phyloP scores from a whole-genome alignment of 257 asterid genomes.

The Sherardia arvensis region DNA sequence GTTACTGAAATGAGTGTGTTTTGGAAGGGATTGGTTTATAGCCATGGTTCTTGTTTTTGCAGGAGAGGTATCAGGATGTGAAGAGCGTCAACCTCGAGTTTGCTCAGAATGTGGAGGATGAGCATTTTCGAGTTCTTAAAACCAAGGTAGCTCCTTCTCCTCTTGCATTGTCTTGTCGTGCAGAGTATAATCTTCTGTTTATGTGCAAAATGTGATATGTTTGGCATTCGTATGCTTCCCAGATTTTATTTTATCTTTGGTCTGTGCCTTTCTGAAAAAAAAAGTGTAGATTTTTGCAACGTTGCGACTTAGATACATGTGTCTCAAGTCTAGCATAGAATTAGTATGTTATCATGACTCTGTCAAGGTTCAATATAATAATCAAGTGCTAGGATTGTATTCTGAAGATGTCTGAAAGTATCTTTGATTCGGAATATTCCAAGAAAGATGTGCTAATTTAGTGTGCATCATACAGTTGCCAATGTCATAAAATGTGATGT shows the following conservation, averaged over 20 bases:
- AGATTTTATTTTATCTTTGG: neutral
- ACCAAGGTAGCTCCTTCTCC: constrained; percentile 36
- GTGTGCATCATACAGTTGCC: neutral
- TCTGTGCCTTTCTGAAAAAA: neutral
- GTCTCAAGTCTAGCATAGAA: neutral
- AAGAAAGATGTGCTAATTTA: neutral
- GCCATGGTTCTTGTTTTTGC: constrained; percentile 20
- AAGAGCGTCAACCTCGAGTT: constrained; percentile 88
- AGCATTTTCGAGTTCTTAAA: constrained; percentile 55
- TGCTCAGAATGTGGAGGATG: constrained; percentile 74
- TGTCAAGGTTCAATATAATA: neutral
- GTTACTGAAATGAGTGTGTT: neutral
- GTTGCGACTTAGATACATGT: neutral
- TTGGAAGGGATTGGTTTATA: too few species aligned
- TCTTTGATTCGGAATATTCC: neutral
- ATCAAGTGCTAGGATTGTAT: neutral
- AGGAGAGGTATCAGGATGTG: constrained; percentile 79
- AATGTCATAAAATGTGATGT: constrained; percentile 1
- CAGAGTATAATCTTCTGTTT: neutral
- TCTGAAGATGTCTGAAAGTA: neutral
- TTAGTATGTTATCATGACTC: too few species aligned
- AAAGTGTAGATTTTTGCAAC: neutral
- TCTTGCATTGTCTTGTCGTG: too few species aligned
- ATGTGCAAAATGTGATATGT: neutral
- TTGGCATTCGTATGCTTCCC: neutral